Conservation (phyloP, 1,139 yeast genomes). For the Lodderomyces theae region DNA sequence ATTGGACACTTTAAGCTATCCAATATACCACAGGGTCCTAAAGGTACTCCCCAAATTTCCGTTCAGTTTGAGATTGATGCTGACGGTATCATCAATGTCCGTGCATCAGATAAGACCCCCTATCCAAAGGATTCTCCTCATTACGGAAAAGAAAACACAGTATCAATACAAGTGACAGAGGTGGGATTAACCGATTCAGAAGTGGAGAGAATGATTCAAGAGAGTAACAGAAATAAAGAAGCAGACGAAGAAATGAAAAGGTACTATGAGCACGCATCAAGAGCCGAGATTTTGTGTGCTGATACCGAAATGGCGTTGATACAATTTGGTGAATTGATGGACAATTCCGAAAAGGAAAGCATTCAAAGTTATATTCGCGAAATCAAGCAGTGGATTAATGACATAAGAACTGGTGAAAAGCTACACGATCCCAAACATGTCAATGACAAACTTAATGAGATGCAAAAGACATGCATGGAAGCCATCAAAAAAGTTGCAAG, state of each 20-base stretch:
- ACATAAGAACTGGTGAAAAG: slow-evolving; percentile 35
- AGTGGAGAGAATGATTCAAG: slow-evolving; percentile 53
- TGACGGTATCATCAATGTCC: slow-evolving; percentile 76
- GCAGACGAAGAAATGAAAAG: slow-evolving; percentile 42
- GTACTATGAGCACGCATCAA: slow-evolving; percentile 45
- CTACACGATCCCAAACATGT: slow-evolving; percentile 36
- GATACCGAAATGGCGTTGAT: slow-evolving; percentile 53
- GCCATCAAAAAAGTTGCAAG: slow-evolving; percentile 54
- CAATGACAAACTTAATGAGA: slow-evolving; percentile 45
- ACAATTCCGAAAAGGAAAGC: slow-evolving; percentile 32
- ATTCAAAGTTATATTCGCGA: slow-evolving; percentile 28
- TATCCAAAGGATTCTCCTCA: slow-evolving; percentile 32
- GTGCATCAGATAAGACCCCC: slow-evolving; percentile 66
- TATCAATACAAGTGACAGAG: slow-evolving; percentile 67
- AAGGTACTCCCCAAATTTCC: slow-evolving; percentile 73
- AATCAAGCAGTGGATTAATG: slow-evolving; percentile 45
- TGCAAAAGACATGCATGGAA: slow-evolving; percentile 50
- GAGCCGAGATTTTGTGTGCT: slow-evolving; percentile 55
- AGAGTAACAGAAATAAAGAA: slow-evolving; percentile 42
- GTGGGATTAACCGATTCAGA: slow-evolving; percentile 68
- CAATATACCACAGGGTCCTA: slow-evolving; percentile 69
- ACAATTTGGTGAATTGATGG: slow-evolving; percentile 44
- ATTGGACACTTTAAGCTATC: slow-evolving; percentile 70
- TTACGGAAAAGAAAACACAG: slow-evolving; percentile 33
- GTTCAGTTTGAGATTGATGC: slow-evolving; percentile 78